Percentiles rank a stretch among this genome's conserved stretches.
phyloP scores from a whole-genome alignment of 257 asterid species.

The Solanum chiquidenum region DNA sequence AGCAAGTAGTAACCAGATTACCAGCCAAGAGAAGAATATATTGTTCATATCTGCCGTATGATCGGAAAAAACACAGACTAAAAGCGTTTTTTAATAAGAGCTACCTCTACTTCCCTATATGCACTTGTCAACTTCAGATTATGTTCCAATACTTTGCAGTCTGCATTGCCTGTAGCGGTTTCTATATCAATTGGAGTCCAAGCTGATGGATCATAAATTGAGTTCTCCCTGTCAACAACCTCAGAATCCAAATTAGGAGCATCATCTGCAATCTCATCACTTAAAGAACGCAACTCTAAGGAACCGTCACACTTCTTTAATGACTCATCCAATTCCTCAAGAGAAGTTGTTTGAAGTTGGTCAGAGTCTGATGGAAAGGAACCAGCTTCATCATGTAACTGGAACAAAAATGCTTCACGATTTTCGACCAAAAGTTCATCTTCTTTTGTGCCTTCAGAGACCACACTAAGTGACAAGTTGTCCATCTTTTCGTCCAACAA shows the following conservation, averaged over 20 bases:
- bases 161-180: slow-evolving; percentile 67
- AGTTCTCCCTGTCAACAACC: slow-evolving; percentile 8
- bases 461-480: slow-evolving; percentile 28
- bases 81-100: background rate
- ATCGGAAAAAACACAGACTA: background rate
- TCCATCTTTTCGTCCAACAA: slow-evolving; percentile 34
- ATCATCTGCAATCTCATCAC: slow-evolving; percentile 18
- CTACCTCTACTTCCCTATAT: slow-evolving; percentile 74
- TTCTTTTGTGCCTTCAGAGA: slow-evolving; percentile 15
- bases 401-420: slow-evolving; percentile 27
- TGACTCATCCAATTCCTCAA: slow-evolving; percentile 2
- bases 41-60: background rate
- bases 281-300: slow-evolving; percentile 8
- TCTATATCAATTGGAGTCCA: slow-evolving; percentile 84
- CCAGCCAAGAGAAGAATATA: background rate
- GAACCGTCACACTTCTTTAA: slow-evolving; percentile 8
- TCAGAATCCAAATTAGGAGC: slow-evolving; percentile 9
- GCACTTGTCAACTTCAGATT: slow-evolving; percentile 68
- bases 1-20: background rate
- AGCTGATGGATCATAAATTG: slow-evolving; percentile 31
- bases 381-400: slow-evolving; percentile 30
- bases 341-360: slow-evolving; percentile 4
- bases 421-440: slow-evolving; percentile 22
- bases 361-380: slow-evolving; percentile 19
- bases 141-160: slow-evolving; percentile 55